These are phyloP conservation scores for Staphylotrichum longicolle DNA, from an alignment of 495 filamentous ascomycete genomes.

Conservation along the genomic window DNA sequence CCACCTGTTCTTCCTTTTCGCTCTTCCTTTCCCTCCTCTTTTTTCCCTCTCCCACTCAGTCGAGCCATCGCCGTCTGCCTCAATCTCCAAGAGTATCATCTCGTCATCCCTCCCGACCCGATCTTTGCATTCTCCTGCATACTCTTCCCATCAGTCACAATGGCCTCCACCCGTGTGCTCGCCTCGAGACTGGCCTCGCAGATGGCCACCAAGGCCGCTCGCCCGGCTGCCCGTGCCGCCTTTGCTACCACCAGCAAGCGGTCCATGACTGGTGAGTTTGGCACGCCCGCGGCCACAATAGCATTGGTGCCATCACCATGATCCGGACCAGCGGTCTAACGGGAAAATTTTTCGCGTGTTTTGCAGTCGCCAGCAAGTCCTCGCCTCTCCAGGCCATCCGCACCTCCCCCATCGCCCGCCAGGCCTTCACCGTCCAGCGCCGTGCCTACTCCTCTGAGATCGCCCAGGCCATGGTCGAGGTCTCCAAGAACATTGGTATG, in stretches of 20 bases:
- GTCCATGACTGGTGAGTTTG: constrained; percentile 58
- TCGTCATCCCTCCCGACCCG: constrained; percentile 32
- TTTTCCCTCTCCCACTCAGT: constrained; percentile 43
- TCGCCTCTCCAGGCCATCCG: constrained; percentile 60
- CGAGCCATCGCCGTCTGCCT: constrained; percentile 34
- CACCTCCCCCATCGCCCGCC: constrained; percentile 63
- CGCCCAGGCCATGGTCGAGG: constrained; percentile 79
- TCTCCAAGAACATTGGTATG: constrained; percentile 85
- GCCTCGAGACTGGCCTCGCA: constrained; percentile 63
- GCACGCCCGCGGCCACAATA: constrained; percentile 5
- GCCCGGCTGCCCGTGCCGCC: constrained; percentile 62
- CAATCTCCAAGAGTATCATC: constrained; percentile 30
- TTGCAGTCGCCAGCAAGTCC: constrained; percentile 42
- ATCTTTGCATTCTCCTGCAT: constrained; percentile 39
- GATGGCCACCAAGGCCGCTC: constrained; percentile 72
- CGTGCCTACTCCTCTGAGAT: constrained; percentile 79
- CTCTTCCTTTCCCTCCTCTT: constrained; percentile 38
- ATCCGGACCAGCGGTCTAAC: constrained; percentile 19
- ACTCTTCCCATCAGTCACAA: constrained; percentile 53
- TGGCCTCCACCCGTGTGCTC: constrained; percentile 71
- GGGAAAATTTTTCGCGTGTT: constrained; percentile 8
- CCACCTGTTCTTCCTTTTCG: constrained; percentile 36
- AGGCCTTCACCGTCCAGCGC: constrained; percentile 61
- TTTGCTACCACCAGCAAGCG: constrained; percentile 63
- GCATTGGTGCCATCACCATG: background rate